Conservation (phyloP, 2,329 filamentous ascomycete genomes). For the Shiraia sp. region DNA sequence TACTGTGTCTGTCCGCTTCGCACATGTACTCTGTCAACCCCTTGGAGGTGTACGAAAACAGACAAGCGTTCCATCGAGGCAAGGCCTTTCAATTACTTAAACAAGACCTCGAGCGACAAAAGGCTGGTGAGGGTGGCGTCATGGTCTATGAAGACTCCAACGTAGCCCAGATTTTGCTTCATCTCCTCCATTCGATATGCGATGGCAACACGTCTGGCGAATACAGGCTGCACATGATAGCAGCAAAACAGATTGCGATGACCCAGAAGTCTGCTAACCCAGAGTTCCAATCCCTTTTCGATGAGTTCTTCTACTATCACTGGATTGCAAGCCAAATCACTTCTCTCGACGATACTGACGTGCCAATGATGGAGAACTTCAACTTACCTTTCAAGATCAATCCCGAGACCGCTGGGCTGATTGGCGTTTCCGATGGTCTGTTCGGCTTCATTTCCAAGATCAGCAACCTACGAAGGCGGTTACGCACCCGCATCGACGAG, state of each 20-base stretch:
- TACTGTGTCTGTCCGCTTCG: slow-evolving; percentile 80
- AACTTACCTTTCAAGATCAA: slow-evolving; percentile 60
- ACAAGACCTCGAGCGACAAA: slow-evolving; percentile 45
- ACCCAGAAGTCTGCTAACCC: slow-evolving; percentile 63
- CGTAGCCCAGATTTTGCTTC: slow-evolving; percentile 62
- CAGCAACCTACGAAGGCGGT: slow-evolving; percentile 73
- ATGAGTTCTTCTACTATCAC: slow-evolving; percentile 85
- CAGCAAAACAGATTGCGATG: slow-evolving; percentile 71
- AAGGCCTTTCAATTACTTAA: slow-evolving; percentile 56
- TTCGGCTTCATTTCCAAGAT: slow-evolving; percentile 80
- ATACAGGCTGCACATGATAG: slow-evolving; percentile 78
- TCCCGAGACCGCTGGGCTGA: slow-evolving; percentile 62
- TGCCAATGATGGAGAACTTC: slow-evolving; percentile 59
- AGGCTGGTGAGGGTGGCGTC: slow-evolving; percentile 40
- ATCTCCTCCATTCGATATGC: slow-evolving; percentile 64
- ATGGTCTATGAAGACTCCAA: slow-evolving; percentile 58
- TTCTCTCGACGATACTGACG: slow-evolving; percentile 56
- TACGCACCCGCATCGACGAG: slow-evolving; percentile 67
- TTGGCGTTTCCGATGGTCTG: slow-evolving; percentile 81
- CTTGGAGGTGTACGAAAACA: slow-evolving; percentile 55
- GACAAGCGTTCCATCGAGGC: slow-evolving; percentile 49
- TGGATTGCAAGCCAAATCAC: slow-evolving; percentile 64
- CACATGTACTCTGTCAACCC: slow-evolving; percentile 63
- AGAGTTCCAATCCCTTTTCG: slow-evolving; percentile 71
- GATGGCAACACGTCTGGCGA: slow-evolving; percentile 66